These are phyloP conservation scores for Chlamydomonas sp. DNA, from an alignment of 139 green algal genomes.

Conservation along the genomic window DNA sequence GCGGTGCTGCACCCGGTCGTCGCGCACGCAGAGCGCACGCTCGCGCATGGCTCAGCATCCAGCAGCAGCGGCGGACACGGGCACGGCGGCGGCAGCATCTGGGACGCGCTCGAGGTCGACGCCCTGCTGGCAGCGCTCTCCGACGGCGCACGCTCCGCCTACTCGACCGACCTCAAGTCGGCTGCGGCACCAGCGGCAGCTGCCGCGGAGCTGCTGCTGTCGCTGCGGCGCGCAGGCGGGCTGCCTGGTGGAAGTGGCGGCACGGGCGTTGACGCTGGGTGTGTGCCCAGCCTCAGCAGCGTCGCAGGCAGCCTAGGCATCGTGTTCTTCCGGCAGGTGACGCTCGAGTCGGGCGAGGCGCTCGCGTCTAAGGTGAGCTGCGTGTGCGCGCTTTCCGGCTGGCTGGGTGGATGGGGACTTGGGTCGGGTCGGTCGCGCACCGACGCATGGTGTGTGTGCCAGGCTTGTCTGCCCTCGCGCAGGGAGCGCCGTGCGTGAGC, in stretches of 20 bases:
- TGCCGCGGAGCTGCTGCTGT: constrained; percentile 6
- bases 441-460: too few relatives aligned
- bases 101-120: constrained; percentile 6
- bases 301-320: constrained; percentile 28
- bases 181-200: neutral
- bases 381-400: neutral
- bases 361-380: neutral
- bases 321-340: constrained; percentile 23
- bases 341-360: constrained; percentile 19
- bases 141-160: neutral
- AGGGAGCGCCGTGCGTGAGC: too few relatives aligned
- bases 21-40: neutral
- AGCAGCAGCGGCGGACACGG: neutral
- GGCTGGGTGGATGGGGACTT: too few relatives aligned
- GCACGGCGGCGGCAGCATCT: neutral
- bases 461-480: too few relatives aligned
- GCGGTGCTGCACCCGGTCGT: constrained; percentile 8
- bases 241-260: neutral
- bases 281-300: constrained; percentile 12
- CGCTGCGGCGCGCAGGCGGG: neutral
- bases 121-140: neutral
- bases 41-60: constrained; percentile 2
- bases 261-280: too few relatives aligned
- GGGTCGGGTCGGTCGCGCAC: too few relatives aligned
- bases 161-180: neutral